These are phyloP conservation scores for Acer saccharum DNA, from an alignment of 345 rosid genomes.

Conservation along the genomic window DNA sequence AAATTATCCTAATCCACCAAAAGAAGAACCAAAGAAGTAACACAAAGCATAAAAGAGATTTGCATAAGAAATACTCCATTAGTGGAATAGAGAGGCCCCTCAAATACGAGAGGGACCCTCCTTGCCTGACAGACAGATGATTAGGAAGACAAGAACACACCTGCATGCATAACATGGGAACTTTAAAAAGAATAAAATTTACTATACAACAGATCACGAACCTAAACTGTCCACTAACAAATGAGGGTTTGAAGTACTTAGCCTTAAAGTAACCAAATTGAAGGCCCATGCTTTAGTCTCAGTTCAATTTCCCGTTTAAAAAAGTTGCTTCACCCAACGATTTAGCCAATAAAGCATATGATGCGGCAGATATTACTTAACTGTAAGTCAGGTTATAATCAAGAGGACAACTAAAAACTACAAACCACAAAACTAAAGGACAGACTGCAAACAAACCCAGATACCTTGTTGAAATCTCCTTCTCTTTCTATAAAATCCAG, in stretches of 20 bases:
- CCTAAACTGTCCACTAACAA: constrained; percentile 77
- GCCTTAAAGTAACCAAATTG: constrained; percentile 92
- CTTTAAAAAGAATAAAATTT: constrained; percentile 60
- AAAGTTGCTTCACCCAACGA: constrained; percentile 99
- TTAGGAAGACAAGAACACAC: constrained; percentile 92
- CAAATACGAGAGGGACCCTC: constrained; percentile 88
- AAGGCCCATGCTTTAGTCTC: constrained; percentile 93
- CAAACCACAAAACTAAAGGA: constrained; percentile 40
- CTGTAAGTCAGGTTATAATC: constrained; percentile 76
- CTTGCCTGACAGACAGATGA: constrained; percentile 92
- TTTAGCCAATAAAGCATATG: constrained; percentile 96
- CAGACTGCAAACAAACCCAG: constrained; percentile 38
- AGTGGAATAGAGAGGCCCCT: constrained; percentile 87
- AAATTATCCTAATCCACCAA: constrained; percentile 12
- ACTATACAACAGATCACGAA: constrained; percentile 53
- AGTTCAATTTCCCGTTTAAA: constrained; percentile 88
- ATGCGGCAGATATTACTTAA: constrained; percentile 93
- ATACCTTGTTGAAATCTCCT: constrained; percentile 91
- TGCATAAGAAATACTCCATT: constrained; percentile 87
- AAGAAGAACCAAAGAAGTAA: constrained; percentile 26
- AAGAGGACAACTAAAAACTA: constrained; percentile 64
- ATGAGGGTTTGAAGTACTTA: constrained; percentile 92
- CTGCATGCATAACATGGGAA: constrained; percentile 96
- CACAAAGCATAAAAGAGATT: constrained; percentile 69
- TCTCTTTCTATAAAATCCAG: constrained; percentile 81